Percentiles rank a stretch among this genome's conserved stretches.
These are phyloP conservation scores for Lanmaoa pseudosensibilis DNA, from an alignment of 768 basidiomycete genomes.

Conservation along the genomic window DNA sequence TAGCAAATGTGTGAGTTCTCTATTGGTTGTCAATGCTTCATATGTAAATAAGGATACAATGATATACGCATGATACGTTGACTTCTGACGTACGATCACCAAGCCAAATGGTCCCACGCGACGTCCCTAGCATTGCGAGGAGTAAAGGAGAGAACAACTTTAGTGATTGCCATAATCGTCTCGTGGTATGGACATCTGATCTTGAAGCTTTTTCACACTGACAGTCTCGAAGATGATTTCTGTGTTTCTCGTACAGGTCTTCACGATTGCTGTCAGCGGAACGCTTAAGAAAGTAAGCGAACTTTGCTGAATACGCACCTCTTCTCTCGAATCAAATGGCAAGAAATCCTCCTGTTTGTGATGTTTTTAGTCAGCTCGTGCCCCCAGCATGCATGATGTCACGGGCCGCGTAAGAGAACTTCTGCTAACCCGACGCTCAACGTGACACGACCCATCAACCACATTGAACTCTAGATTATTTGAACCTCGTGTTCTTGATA, in stretches of 20 bases:
- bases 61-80: constrained; percentile 4
- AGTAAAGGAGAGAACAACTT: neutral
- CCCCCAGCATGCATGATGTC: neutral
- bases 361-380: constrained; percentile 8
- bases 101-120: neutral
- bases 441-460: constrained; percentile 22
- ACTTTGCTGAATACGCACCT: constrained; percentile 7
- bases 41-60: constrained; percentile 4
- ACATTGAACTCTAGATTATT: constrained; percentile 22
- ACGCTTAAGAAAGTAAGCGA: neutral
- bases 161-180: neutral
- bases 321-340: constrained; percentile 9
- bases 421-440: constrained; percentile 20
- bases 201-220: constrained; percentile 13
- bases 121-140: neutral
- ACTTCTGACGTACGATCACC: neutral
- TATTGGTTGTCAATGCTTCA: neutral
- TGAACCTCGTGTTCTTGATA: constrained; percentile 27
- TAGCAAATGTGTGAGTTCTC: neutral
- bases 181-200: constrained; percentile 5
- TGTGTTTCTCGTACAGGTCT: constrained; percentile 17
- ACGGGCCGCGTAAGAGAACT: neutral
- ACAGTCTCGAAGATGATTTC: constrained; percentile 24
- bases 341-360: constrained; percentile 11
- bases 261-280: neutral